Conservation (phyloP, 352 stramenopile genomes). For the Synura sp. region DNA sequence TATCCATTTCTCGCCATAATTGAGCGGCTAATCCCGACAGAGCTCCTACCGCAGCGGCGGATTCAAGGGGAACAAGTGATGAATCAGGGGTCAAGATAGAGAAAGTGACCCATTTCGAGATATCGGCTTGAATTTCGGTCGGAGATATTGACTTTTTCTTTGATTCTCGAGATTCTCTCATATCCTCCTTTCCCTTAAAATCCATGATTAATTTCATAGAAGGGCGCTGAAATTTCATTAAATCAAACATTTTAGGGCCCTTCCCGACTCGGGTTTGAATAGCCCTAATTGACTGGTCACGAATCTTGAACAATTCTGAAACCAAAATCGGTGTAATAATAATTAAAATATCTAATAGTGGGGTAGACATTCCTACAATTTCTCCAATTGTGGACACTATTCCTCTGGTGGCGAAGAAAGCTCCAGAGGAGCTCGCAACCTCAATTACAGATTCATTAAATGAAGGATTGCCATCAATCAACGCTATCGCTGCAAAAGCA, state of each 20-base stretch:
- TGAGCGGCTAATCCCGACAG: background rate
- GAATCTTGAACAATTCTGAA: background rate
- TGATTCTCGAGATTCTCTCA: background rate
- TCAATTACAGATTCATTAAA: background rate
- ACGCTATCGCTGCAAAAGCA: background rate
- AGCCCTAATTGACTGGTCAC: background rate
- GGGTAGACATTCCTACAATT: background rate
- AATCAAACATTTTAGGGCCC: background rate
- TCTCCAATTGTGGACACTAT: background rate
- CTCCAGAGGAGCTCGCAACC: background rate
- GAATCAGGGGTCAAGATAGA: background rate
- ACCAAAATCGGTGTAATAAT: background rate
- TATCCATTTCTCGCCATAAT: background rate
- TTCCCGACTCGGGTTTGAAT: background rate
- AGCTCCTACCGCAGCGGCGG: background rate
- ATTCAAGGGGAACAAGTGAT: background rate
- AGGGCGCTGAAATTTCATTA: conserved; percentile 2
- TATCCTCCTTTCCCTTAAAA: background rate
- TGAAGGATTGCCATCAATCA: background rate
- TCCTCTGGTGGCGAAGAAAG: background rate
- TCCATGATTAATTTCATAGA: background rate
- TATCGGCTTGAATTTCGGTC: background rate
- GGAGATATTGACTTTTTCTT: no score
- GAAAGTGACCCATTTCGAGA: background rate
- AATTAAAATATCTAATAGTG: background rate